Percentiles rank a stretch among this genome's conserved stretches.
Evolutionary conservation across 2,329 filamentous ascomycete species (phyloP).

Genomic region (Fusarium luffae): DNA sequence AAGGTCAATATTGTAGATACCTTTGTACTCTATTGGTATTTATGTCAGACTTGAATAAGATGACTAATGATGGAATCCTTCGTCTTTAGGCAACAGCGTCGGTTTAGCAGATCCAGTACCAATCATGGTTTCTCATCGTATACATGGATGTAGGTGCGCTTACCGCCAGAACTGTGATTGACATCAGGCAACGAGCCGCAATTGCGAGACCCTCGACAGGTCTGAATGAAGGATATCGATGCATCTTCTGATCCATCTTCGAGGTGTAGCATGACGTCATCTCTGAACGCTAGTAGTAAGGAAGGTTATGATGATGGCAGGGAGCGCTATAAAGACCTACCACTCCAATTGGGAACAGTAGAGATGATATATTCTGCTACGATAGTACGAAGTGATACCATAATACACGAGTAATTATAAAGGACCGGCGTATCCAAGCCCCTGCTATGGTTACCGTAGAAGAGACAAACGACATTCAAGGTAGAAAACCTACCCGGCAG

Average conservation of each 20-base stretch:
- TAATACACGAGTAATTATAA: neutral
- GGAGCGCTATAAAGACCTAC: too few relatives aligned
- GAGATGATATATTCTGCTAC: too few relatives aligned
- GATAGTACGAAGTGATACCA: neutral
- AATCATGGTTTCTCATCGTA: neutral
- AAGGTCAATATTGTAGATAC: neutral
- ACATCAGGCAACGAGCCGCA: too few relatives aligned
- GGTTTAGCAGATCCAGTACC: neutral
- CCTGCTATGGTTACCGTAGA: too few relatives aligned
- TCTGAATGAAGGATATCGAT: too few relatives aligned
- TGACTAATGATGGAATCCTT: neutral
- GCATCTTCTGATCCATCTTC: too few relatives aligned
- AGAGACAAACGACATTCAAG: neutral
- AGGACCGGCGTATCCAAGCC: neutral
- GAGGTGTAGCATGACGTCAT: too few relatives aligned
- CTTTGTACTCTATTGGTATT: neutral
- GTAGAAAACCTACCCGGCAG: neutral
- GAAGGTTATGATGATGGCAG: too few relatives aligned
- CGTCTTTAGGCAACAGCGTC: neutral
- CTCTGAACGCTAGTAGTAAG: too few relatives aligned
- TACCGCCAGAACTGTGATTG: neutral
- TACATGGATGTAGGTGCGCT: fast-evolving
- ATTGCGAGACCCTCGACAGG: too few relatives aligned
- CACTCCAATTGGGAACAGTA: too few relatives aligned
- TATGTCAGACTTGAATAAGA: neutral